phyloP scores from a whole-genome alignment of 306 rosid genomes.

The Prunus mume region DNA sequence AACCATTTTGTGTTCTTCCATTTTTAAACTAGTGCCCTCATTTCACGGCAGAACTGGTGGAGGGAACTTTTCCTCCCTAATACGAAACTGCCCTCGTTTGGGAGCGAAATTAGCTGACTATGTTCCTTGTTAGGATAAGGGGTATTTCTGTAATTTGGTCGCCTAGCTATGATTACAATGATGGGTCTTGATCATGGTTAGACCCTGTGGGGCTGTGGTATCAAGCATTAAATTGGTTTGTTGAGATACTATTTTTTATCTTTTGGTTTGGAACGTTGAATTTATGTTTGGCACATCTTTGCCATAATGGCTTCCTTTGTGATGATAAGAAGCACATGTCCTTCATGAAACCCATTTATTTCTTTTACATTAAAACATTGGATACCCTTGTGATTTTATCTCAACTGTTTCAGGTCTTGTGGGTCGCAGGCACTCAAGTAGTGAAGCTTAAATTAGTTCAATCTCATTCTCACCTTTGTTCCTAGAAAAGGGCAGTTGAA shows the following conservation, averaged over 20 bases:
- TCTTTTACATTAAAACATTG: slow-evolving; percentile 52
- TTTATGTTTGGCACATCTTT: slow-evolving; percentile 20
- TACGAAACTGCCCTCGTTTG: slow-evolving; percentile 25
- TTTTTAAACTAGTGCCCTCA: slow-evolving; percentile 40
- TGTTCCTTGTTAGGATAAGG: slow-evolving; percentile 11
- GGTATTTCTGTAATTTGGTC: slow-evolving; percentile 30
- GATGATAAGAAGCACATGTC: slow-evolving; percentile 48
- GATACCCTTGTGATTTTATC: slow-evolving; percentile 60
- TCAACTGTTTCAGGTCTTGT: slow-evolving; percentile 53
- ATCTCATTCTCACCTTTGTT: slow-evolving; percentile 24
- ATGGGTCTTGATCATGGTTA: slow-evolving; percentile 26
- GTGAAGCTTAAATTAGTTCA: slow-evolving; percentile 33
- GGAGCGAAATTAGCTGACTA: neutral
- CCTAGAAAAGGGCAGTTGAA: slow-evolving; percentile 30
- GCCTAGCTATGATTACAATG: slow-evolving; percentile 36
- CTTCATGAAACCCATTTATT: slow-evolving; percentile 63
- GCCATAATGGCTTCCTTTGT: slow-evolving; percentile 41
- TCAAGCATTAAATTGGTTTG: slow-evolving; percentile 14
- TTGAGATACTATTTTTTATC: neutral
- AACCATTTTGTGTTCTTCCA: slow-evolving; percentile 21
- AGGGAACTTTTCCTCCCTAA: slow-evolving; percentile 5
- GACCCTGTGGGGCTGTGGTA: slow-evolving; percentile 7
- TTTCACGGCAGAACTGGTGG: slow-evolving; percentile 73
- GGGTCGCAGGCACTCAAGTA: slow-evolving; percentile 72
- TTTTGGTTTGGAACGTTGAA: slow-evolving; percentile 9